Conservation (phyloP, 768 basidiomycete genomes). For the Hygrocybe punicea region DNA sequence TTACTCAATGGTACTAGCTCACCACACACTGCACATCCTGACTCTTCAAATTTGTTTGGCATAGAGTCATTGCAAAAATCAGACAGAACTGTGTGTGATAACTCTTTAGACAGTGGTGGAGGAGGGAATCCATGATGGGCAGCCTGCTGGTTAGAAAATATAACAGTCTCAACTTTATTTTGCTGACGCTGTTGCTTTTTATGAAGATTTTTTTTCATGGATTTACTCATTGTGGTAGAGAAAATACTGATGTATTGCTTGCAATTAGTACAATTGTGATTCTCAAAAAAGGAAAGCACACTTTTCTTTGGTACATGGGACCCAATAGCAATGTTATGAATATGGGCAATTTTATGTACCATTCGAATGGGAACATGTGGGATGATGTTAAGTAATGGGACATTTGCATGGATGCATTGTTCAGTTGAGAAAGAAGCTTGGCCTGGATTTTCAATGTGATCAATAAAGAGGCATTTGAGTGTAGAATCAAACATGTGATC, state of each 20-base stretch:
- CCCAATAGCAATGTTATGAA: background rate
- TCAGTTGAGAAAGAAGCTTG: background rate
- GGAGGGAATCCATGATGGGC: conserved; percentile 11
- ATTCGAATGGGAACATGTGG: background rate
- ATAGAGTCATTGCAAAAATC: background rate
- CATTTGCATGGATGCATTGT: background rate
- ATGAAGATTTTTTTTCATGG: background rate
- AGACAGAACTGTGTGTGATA: background rate
- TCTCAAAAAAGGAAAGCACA: background rate
- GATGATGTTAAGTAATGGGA: background rate
- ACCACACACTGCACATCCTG: conserved; percentile 34
- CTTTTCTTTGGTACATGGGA: background rate
- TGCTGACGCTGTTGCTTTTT: background rate
- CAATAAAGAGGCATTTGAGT: background rate
- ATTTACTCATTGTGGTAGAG: background rate
- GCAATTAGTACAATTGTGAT: background rate
- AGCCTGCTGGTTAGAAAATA: conserved; percentile 16
- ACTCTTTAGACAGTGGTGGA: background rate
- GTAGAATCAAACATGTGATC: background rate
- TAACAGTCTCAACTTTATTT: background rate
- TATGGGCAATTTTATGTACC: background rate
- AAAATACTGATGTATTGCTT: background rate
- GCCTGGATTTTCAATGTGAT: background rate
- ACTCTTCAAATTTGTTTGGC: conserved; percentile 19
- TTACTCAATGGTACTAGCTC: conserved; percentile 8